Evolutionary conservation across 2,329 filamentous ascomycete genomes (phyloP), one percentile per base, ranked within the genome.

Genomic region (Hypoxylon rubiginosum): DNA sequence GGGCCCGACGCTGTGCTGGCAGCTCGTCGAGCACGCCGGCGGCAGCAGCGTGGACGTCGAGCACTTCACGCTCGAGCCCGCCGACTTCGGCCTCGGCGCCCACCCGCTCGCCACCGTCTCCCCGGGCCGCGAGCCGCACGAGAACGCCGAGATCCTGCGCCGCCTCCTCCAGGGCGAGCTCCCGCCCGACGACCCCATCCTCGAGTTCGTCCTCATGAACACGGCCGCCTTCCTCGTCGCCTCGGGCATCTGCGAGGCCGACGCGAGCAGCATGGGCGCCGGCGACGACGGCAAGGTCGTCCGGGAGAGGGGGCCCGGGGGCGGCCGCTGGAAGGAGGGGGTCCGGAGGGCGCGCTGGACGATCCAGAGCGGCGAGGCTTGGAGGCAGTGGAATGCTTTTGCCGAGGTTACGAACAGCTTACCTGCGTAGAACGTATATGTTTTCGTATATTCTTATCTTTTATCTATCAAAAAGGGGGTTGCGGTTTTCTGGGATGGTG

Each of bases 201-300:
- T 97, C 67, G 91, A 97, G 76, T 99, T 99, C 76, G 93, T 99
- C 19, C 85, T 98, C 55, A 92, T 98, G 80, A 99, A 99, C 76
- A 92, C 95, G 1, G 94, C 95, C 0, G 93, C 94, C 1, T 82
- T 99, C 55, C 86, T 99, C 57, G 95, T 97, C 0, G 87, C 92
- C 3, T 91, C 93, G 1, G 96, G 96, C 2, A 84, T 97, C 34
- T 97, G 94, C 76, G 95, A 98, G 70, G 88, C 91, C 0, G 91
- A 97, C 62, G 86, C 84, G 30, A 97, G 92, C 76, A 82, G 88
- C 75, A 93, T 97, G 91, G 93, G 92, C 0, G 82, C 85, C 50
- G 92, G 90, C 0, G 93, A 97, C 73, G 92, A 95, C 73, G 92
- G 93, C 0, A 85, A 90, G 45, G 93, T 97, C 50, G 87, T 97